These are phyloP conservation scores for Aspergillus tanneri DNA, from an alignment of 2,329 filamentous ascomycete species.

Conservation along the genomic window DNA sequence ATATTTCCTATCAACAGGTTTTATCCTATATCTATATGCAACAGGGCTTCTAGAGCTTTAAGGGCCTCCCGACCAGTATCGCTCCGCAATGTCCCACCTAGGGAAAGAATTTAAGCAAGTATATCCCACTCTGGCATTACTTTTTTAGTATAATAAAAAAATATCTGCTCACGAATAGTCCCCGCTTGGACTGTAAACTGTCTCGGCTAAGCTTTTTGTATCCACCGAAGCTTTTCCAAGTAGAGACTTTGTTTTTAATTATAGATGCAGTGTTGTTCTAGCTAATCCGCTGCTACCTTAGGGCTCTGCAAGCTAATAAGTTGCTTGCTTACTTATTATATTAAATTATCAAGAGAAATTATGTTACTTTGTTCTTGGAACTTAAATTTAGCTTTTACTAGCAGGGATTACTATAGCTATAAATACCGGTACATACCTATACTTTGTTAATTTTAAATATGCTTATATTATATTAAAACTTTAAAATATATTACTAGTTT, in stretches of 20 bases:
- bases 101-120: constrained; percentile 7
- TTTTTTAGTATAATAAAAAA: constrained; percentile 13
- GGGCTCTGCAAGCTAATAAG: not conserved
- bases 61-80: constrained; percentile 5
- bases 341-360: constrained; percentile 8
- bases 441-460: constrained; percentile 20
- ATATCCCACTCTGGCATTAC: constrained; percentile 14
- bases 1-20: not conserved
- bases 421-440: constrained; percentile 17
- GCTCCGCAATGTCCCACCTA: constrained; percentile 7
- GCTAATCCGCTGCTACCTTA: constrained; percentile 9
- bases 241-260: constrained; percentile 12
- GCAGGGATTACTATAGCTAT: constrained; percentile 15
- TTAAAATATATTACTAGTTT: constrained; percentile 15
- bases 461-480: constrained; percentile 11
- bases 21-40: constrained; percentile 4
- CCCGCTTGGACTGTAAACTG: not conserved
- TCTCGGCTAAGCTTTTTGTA: constrained; percentile 6
- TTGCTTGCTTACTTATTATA: constrained; percentile 7
- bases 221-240: constrained; percentile 7
- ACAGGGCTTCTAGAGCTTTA: constrained; percentile 1
- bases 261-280: constrained; percentile 8
- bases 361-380: constrained; percentile 14
- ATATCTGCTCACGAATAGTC: constrained; percentile 5
- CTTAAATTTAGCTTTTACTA: constrained; percentile 17